Base-by-base conservation (phyloP, 2,329 filamentous ascomycete genomes). In the Diaporthe longicolla region DNA sequence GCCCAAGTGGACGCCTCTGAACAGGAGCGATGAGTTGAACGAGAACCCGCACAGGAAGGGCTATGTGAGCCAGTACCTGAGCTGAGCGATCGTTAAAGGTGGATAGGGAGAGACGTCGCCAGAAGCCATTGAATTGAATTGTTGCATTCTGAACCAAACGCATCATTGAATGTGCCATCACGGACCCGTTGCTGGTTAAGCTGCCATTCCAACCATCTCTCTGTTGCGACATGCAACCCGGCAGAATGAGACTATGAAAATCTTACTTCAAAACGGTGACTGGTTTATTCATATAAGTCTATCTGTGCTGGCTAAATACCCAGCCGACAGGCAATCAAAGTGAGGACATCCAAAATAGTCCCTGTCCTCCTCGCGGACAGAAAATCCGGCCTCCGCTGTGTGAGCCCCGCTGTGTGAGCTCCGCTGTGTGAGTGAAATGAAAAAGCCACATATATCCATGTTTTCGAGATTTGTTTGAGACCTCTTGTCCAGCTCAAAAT, bases 1-100 rank as follows among this genome's bases (percentile, higher is more conserved):
- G 84, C 97, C 97, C 45, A 98, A 98, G 85, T 99, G 97, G 97
- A 98, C 95, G 48, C 94, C 97, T 19, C 84, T 99, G 78, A 97
- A 98, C 85, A 91, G 97, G 73, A 91, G 89, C 9, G 84, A 86
- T 6, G 93, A 96, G 65, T 89, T 98, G 57, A 95, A 98, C 81
- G 82, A 82, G 74, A 99, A 98, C 84, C 85, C 88, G 70, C 93
- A 92, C 82, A 91, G 97, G 74, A 90, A 94, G 87, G 90, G 91
- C 65, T 99, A 99, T 80, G 86, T 98, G 54, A 78, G 82, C 73
- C 81, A 87, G 68, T 90, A 84, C 76, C 78, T 88, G 58, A 55
- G 48, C 72, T 78, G 73, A 75, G 48, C 45, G 24, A 19, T 21
- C n/a, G 19, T 35, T 1, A 24, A 54, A 55, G 15, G 35, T 4